phyloP scores from a whole-genome alignment of 2,329 filamentous ascomycete genomes.

The Claviceps paspali region DNA sequence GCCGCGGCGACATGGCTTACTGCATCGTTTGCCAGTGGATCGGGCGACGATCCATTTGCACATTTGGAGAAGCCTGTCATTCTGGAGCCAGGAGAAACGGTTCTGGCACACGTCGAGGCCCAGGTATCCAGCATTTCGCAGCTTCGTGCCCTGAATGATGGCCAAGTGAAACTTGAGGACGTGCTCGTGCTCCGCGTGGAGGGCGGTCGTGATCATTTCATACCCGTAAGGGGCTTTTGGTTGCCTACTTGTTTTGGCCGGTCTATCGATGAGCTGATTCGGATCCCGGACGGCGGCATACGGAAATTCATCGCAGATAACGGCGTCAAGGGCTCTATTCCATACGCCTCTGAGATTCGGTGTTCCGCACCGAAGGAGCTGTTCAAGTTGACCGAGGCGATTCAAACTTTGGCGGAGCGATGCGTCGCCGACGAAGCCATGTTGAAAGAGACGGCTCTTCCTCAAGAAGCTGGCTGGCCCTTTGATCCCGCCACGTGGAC shows the following conservation, averaged over 20 bases:
- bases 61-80: conserved; percentile 37
- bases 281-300: conserved; percentile 69
- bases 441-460: conserved; percentile 37
- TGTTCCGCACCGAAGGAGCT: conserved; percentile 79
- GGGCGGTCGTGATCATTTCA: conserved; percentile 79
- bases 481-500: conserved; percentile 31
- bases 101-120: conserved; percentile 52
- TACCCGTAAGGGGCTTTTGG: conserved; percentile 68
- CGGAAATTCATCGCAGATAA: conserved; percentile 31
- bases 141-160: conserved; percentile 57
- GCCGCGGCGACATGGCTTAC: conserved; percentile 50
- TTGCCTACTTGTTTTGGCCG: conserved; percentile 68
- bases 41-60: conserved; percentile 17
- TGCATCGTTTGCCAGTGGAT: conserved; percentile 41
- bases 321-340: conserved; percentile 32
- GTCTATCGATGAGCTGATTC: conserved; percentile 76
- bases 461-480: conserved; percentile 44
- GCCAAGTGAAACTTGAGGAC: conserved; percentile 55
- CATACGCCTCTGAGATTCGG: conserved; percentile 42
- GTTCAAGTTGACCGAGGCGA: conserved; percentile 72
- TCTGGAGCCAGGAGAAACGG: conserved; percentile 73
- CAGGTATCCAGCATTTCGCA: conserved; percentile 48
- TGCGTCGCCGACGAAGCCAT: conserved; percentile 46
- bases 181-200: conserved; percentile 74
- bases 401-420: conserved; percentile 43